phyloP scores from a whole-genome alignment of 805 yeast species.

The Tetrapisispora namnaoensis region DNA sequence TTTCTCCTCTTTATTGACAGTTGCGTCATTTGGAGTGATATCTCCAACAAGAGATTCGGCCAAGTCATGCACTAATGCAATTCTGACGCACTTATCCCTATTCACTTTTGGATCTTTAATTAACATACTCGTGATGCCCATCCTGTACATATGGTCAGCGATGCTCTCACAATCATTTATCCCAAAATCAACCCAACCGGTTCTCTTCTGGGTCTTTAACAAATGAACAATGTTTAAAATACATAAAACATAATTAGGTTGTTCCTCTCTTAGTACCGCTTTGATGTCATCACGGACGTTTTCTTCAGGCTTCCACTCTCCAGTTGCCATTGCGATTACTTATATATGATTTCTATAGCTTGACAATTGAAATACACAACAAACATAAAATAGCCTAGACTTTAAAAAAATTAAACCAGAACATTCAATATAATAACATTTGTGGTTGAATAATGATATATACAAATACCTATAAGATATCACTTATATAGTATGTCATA shows the following conservation, averaged over 20 bases:
- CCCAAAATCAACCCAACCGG: constrained; percentile 83
- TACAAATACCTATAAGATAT: background rate
- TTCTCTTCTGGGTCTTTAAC: constrained; percentile 71
- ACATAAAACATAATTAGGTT: constrained; percentile 37
- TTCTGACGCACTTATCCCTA: constrained; percentile 63
- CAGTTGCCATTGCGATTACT: background rate
- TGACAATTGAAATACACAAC: background rate
- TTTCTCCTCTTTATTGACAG: constrained; percentile 65
- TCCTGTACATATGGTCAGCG: constrained; percentile 93
- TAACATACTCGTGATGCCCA: constrained; percentile 74
- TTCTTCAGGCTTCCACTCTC: constrained; percentile 37
- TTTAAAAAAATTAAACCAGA: background rate
- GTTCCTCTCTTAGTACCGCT: constrained; percentile 16
- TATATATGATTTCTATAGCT: background rate
- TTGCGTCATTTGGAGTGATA: constrained; percentile 69
- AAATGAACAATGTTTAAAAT: constrained; percentile 58
- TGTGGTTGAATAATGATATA: background rate
- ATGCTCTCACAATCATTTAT: constrained; percentile 46
- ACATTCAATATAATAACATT: background rate
- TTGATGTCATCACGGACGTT: constrained; percentile 34
- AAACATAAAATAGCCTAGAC: background rate
- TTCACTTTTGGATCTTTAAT: constrained; percentile 45
- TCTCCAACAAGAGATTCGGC: constrained; percentile 94
- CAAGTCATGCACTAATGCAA: constrained; percentile 85
- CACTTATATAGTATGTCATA: background rate